phyloP scores from a whole-genome alignment of 345 rosid genomes.

The Lepidium aucheri region DNA sequence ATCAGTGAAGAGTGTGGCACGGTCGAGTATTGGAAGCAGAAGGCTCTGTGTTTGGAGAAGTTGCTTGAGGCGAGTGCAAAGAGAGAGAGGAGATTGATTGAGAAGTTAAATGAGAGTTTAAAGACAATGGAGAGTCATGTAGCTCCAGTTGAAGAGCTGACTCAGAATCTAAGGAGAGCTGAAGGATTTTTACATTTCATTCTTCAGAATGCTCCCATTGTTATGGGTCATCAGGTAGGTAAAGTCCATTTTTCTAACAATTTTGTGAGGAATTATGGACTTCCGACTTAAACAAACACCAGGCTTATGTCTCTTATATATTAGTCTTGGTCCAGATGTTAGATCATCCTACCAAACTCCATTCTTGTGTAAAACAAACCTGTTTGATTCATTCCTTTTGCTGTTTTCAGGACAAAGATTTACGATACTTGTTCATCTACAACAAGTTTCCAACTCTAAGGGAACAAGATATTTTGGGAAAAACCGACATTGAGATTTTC shows the following conservation, averaged over 20 bases:
- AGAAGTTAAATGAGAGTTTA: conserved; percentile 63
- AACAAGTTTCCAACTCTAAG: conserved; percentile 80
- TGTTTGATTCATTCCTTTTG: neutral
- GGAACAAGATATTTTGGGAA: conserved; percentile 86
- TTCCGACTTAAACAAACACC: too few species aligned
- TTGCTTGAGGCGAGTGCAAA: conserved; percentile 64
- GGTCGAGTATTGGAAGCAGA: conserved; percentile 69
- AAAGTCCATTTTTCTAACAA: neutral
- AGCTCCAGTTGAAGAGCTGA: conserved; percentile 78
- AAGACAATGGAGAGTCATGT: conserved; percentile 57
- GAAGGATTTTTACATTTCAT: conserved; percentile 91
- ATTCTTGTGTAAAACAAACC: too few species aligned
- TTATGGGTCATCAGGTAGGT: conserved; percentile 83
- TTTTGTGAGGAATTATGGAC: too few species aligned
- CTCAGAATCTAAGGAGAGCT: conserved; percentile 78
- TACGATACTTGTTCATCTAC: conserved; percentile 82
- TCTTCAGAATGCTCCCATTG: conserved; percentile 90
- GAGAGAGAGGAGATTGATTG: conserved; percentile 60
- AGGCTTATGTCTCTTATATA: too few species aligned
- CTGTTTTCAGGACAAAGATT: conserved; percentile 71
- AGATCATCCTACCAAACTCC: too few species aligned
- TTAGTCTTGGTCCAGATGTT: too few species aligned
- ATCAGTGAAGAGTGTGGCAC: conserved; percentile 67
- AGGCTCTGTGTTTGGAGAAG: conserved; percentile 49
- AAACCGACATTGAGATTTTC: conserved; percentile 87